Evolutionary conservation across 192 early-diverging fungal genomes (phyloP).

Genomic region (Kappamyces sp.): DNA sequence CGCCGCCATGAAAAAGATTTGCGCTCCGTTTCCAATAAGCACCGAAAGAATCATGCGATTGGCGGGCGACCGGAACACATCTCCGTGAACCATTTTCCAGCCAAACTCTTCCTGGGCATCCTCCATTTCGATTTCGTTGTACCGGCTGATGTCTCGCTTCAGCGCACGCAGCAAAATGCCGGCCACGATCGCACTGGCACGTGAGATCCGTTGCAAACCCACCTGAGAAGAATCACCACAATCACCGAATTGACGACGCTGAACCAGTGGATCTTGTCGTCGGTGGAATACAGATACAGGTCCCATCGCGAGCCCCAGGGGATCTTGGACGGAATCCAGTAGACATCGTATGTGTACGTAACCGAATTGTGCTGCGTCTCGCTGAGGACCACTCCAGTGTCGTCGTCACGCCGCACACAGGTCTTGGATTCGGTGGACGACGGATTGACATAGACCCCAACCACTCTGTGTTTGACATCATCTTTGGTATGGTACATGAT

Average conservation of each 20-base stretch:
- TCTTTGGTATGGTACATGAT: constrained; percentile 61
- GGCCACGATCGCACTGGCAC: constrained; percentile 46
- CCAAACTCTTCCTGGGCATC: constrained; percentile 59
- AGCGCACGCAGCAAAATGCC: constrained; percentile 52
- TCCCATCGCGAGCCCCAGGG: constrained; percentile 48
- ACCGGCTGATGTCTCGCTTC: constrained; percentile 55
- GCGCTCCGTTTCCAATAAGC: constrained; percentile 52
- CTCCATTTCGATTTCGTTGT: constrained; percentile 51
- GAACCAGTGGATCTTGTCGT: constrained; percentile 60
- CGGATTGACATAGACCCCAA: constrained; percentile 78
- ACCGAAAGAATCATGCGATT: constrained; percentile 45
- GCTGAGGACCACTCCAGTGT: constrained; percentile 17
- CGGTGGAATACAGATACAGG: constrained; percentile 23
- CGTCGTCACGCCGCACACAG: constrained; percentile 10
- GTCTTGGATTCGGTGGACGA: constrained; percentile 37
- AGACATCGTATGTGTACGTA: constrained; percentile 43
- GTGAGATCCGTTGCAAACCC: neutral
- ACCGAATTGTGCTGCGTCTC: constrained; percentile 29
- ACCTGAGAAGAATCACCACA: constrained; percentile 44
- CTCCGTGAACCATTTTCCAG: constrained; percentile 61
- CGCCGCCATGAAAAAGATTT: constrained; percentile 44
- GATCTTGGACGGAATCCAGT: constrained; percentile 35
- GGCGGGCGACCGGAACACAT: constrained; percentile 51
- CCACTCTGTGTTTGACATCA: constrained; percentile 63
- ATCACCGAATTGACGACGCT: constrained; percentile 54